A percentile compares a stretch with the other conserved stretches of the same genome.
These are phyloP conservation scores for Gossypium stocksii DNA, from an alignment of 345 rosid genomes.

Conservation along the genomic window DNA sequence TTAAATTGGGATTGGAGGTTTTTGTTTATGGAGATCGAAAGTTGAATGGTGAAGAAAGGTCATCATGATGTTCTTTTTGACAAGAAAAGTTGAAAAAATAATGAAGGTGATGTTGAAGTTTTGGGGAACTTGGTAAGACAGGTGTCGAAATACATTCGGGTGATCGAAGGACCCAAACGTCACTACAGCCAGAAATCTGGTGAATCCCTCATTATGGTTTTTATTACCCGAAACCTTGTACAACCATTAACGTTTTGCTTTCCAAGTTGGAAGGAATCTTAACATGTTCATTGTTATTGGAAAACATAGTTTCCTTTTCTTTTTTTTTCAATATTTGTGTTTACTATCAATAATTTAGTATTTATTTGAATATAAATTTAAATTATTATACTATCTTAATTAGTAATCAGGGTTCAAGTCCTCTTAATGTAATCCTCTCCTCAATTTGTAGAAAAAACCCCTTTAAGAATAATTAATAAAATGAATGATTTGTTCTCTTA, in stretches of 20 bases:
- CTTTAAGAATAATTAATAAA: too few relatives aligned
- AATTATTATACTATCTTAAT: too few relatives aligned
- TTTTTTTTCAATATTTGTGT: background rate
- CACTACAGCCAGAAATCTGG: background rate
- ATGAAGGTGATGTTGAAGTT: background rate
- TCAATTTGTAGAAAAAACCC: too few relatives aligned
- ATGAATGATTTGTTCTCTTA: too few relatives aligned
- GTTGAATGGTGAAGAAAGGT: background rate
- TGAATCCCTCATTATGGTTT: background rate
- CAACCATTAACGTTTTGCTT: background rate
- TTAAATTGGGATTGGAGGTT: background rate
- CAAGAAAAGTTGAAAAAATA: background rate
- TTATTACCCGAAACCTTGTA: background rate
- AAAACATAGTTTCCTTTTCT: too few relatives aligned
- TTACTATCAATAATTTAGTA: too few relatives aligned
- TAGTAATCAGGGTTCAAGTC: too few relatives aligned
- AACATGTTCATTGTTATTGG: background rate
- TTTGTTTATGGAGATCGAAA: background rate
- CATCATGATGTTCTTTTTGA: conserved; percentile 2
- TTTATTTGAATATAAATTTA: too few relatives aligned
- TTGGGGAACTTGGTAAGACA: background rate
- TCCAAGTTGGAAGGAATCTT: background rate
- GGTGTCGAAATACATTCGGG: background rate
- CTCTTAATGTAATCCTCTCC: too few relatives aligned
- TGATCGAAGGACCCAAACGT: background rate